Base-by-base conservation (phyloP, 495 filamentous ascomycete species). In the Copromyces sp. region DNA sequence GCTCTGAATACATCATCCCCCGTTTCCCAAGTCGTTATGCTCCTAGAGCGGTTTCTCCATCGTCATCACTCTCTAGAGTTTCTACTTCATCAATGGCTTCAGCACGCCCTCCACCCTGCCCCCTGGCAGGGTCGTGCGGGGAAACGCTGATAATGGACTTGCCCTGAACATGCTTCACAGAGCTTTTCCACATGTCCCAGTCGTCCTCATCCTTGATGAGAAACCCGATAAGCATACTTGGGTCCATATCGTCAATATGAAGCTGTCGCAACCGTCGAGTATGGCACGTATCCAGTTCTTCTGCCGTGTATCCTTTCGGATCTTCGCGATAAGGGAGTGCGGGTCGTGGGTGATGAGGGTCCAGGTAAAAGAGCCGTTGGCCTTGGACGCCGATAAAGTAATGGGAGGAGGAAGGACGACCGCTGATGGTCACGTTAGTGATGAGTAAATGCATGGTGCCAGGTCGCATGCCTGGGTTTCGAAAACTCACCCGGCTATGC, bases 191-290 rank as follows among this genome's bases (percentile, higher is more conserved):
- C 74, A 88, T 86, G 39, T 84, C 82, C 92, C 96, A 99, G 73
- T 98, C 96, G 35, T 88, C 86, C 74, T 93, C 90, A 74, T 93
- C 86, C 39, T 85, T 86, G 72, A 99, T 94, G 6, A 99, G 83
- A 76, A 99, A 98, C n/a, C 92, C 96, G 71, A 99, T 92, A 39
- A 99, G 84, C 96, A 99, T 99, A 80, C 94, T 97, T 9, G 96
- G 96, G 77, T 99, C 96, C 94, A 98, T 95, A 72, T 98, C 95
- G 72, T 89, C 88, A 41, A 98, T 86, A 72, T 94, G 90, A 38
- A 99, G 84, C 59, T 93, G 86, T 39, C 95, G 89, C 24, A 98
- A 77, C 41, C 96, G 89, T 68, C 92, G 87, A 3, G 94, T 98
- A 80, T 99, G 94, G 78, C 93, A 98, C 3, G 89, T 90, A 76